Percentiles rank a stretch among this genome's conserved stretches.
Conservation (phyloP, 164 flowering plant genomes). For the Magnolia sinica region DNA sequence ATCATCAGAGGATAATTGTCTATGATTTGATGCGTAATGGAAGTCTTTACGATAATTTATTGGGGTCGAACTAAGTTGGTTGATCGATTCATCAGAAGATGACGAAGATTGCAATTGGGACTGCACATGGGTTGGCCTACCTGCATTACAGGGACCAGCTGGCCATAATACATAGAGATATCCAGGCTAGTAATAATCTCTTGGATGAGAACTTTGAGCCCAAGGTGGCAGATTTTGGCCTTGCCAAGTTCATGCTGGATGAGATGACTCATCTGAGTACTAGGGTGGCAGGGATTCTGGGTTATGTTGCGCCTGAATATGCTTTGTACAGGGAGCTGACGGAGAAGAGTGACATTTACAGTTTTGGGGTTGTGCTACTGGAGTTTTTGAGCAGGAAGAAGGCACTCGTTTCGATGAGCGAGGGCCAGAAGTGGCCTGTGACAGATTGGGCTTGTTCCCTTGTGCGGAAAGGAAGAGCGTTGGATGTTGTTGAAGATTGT, state of each 20-base stretch:
- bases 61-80: slow-evolving; percentile 64
- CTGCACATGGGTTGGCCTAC: slow-evolving; percentile 76
- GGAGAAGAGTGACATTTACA: slow-evolving; percentile 78
- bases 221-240: slow-evolving; percentile 80
- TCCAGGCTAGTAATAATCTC: slow-evolving; percentile 83
- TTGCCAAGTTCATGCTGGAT: slow-evolving; percentile 79
- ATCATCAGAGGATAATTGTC: slow-evolving; percentile 85
- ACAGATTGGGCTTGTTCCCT: slow-evolving; percentile 88
- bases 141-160: slow-evolving; percentile 83
- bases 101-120: slow-evolving; percentile 77
- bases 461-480: slow-evolving; percentile 47
- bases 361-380: slow-evolving; percentile 83
- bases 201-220: slow-evolving; percentile 75
- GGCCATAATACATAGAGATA: slow-evolving; percentile 73
- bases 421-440: slow-evolving; percentile 41
- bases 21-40: slow-evolving; percentile 79
- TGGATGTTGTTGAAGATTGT: slow-evolving; percentile 76
- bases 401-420: slow-evolving; percentile 38
- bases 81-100: slow-evolving; percentile 64
- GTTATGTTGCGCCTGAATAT: slow-evolving; percentile 97
- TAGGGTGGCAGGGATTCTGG: slow-evolving; percentile 87
- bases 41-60: slow-evolving; percentile 72
- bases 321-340: slow-evolving; percentile 85
- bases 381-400: slow-evolving; percentile 85
- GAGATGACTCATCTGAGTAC: slow-evolving; percentile 88